Evolutionary conservation across 257 asterid species (phyloP), one percentile per base, ranked within the genome.

Genomic region (Nicotiana tomentosiformis): DNA sequence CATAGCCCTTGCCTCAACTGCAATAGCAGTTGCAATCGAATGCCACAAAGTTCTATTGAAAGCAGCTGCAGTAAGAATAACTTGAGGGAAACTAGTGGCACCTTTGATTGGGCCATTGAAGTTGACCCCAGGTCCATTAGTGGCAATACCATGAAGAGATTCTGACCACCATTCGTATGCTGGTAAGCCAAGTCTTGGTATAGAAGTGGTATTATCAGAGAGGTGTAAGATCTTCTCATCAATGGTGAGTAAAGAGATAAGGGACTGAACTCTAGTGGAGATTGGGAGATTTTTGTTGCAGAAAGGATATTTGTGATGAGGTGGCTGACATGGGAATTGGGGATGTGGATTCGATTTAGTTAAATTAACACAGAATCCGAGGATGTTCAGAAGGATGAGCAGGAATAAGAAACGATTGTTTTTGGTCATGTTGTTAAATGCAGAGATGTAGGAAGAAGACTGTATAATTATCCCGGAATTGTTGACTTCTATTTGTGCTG

Each of bases 161-260:
- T 96, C 98, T 37, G 98, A 96, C 99, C 99, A 94, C 98, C 98
- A 96, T 81, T 93, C 90, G 84, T 91, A 94, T 5, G 93, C 60
- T 2, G 99, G 97, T 15, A 94, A 89, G 5, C 97, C 94, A 39
- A 96, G 93, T 74, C 97, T 82, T 15, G 98, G 88, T 61, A 92
- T 82, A 5, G 89, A 84, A 80, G 93, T 88, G 81, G 91, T 94
- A 83, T 91, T 93, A 87, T 91, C 84, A 69, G 90, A 87, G 35
- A 94, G 94, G 76, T 86, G 97, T 64, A 87, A 87, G 84, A 96
- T 94, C 84, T 96, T 96, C 30, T 96, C 99, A 51, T 88, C 77
- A 69, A 92, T 86, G 2, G 94, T 91, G 86, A 93, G 95, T 84
- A 88, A 87, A 14, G 98, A 89, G 85, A 93, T 77, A 7, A 94